Conservation (phyloP, 306 rosid species). For the Rosa rugosa region DNA sequence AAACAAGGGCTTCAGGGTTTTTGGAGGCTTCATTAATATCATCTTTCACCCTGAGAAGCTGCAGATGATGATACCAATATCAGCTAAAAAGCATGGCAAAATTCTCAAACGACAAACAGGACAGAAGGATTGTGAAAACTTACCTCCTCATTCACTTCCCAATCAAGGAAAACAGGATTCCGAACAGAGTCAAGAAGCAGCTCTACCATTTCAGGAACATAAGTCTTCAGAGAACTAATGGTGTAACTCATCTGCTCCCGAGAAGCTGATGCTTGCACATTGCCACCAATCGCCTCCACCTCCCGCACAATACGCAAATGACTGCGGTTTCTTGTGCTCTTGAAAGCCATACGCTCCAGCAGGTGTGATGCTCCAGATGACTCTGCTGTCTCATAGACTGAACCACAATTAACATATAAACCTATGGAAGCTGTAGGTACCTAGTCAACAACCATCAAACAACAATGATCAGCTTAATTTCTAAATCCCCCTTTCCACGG, state of each 20-base stretch:
- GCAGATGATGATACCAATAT: slow-evolving; percentile 19
- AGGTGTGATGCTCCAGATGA: slow-evolving; percentile 80
- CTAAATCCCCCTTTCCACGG: background rate
- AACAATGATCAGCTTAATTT: background rate
- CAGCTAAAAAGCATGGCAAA: background rate
- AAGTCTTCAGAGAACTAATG: slow-evolving; percentile 77
- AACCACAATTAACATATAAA: slow-evolving; percentile 73
- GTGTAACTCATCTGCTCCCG: slow-evolving; percentile 96
- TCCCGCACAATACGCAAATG: slow-evolving; percentile 86
- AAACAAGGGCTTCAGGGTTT: slow-evolving; percentile 76
- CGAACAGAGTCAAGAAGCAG: slow-evolving; percentile 75
- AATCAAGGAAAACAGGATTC: slow-evolving; percentile 84
- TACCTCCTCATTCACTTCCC: slow-evolving; percentile 98
- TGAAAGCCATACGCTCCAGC: slow-evolving; percentile 88
- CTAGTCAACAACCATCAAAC: slow-evolving; percentile 42
- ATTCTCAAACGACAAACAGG: background rate
- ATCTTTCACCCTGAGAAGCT: slow-evolving; percentile 75
- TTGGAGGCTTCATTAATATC: slow-evolving; percentile 77
- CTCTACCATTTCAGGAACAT: slow-evolving; percentile 94
- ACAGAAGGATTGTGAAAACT: background rate
- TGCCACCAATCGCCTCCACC: slow-evolving; percentile 94
- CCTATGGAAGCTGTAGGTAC: slow-evolving; percentile 85
- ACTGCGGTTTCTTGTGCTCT: slow-evolving; percentile 77
- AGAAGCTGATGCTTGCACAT: slow-evolving; percentile 80
- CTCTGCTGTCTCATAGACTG: slow-evolving; percentile 71